Evolutionary conservation across 495 filamentous ascomycete species (phyloP).

Genomic region (Xylaria grammica): DNA sequence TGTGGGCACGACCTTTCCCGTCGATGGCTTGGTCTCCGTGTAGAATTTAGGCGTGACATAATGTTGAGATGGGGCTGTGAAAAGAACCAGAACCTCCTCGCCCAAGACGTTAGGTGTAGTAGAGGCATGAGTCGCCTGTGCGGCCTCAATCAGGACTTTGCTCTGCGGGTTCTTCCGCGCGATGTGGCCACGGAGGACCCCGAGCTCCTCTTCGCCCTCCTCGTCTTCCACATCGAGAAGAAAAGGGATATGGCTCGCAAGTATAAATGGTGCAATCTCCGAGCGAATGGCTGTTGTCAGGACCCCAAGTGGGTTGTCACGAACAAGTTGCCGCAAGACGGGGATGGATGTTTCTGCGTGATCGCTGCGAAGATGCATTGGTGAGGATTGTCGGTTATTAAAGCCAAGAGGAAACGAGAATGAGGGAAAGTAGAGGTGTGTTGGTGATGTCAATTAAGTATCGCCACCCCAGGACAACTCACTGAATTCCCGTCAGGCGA

Average conservation of each 20-base stretch:
- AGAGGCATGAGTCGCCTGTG: conserved; percentile 21
- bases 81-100: conserved; percentile 57
- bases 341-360: conserved; percentile 52
- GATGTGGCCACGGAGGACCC: conserved; percentile 58
- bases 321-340: conserved; percentile 53
- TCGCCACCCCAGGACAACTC: neutral
- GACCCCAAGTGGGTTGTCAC: conserved; percentile 59
- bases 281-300: conserved; percentile 60
- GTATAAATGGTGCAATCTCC: conserved; percentile 48
- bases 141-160: conserved; percentile 58
- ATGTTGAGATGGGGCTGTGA: conserved; percentile 55
- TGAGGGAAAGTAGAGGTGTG: neutral
- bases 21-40: conserved; percentile 58
- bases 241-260: conserved; percentile 62
- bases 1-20: conserved; percentile 64
- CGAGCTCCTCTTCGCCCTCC: conserved; percentile 34
- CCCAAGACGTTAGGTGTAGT: conserved; percentile 30
- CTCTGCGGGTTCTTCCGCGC: conserved; percentile 61
- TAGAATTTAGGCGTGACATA: conserved; percentile 69
- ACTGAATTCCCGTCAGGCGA: neutral
- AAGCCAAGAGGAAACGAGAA: neutral
- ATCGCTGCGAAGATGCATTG: conserved; percentile 57
- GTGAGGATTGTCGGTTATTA: neutral
- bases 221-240: conserved; percentile 54
- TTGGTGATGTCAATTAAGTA: neutral